Evolutionary conservation across 441 rosid genomes (phyloP), one percentile per base, ranked within the genome.

Genomic region (Gossypium davidsonii): DNA sequence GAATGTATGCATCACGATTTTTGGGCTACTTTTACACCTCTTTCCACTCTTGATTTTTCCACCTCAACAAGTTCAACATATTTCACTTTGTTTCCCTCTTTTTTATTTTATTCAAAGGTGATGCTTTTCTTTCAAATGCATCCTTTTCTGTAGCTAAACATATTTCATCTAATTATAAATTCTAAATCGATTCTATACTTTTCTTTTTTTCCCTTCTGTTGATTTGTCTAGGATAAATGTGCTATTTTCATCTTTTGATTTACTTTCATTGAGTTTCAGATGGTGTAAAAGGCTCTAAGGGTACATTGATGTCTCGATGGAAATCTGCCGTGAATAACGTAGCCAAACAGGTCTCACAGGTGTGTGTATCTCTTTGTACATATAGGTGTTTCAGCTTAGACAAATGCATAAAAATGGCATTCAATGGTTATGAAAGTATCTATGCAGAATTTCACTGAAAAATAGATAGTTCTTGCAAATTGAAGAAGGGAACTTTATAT

Each of bases 341-440:
- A 56, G 97, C 86, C 75, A 91, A 91, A 71, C 98, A 95, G 71
- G 97, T 95, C 73, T 89, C 97, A 71, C 97, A 95, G 98, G 99
- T 93, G 69, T 67, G 90, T 72, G 31, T 72, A 39, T 77, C 49
- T 55, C 28, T 25, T 67, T 56, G 44, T 31, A 34, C 55, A 6
- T 12, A 34, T 63, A 8, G 39, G 56, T 52, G 34, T 53, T 65
- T 65, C 71, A 11, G 31, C 39, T 63, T 49, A 39, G 14, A 53
- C 3, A 61, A 72, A 44, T 37, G 25, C 42, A 58, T 61, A 11
- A 20, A 3, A 66, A 31, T 20, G 17, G 64, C 18, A 58, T 58
- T 74, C 15, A 8, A 57, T n/a, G 21, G 56, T 52, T 12, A 34
- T 73, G 25, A 52, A 23, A 26, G 46, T 60, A 11, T 49, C 31